Evolutionary conservation across 1,284 basidiomycete genomes (phyloP), one percentile per base, ranked within the genome.

Genomic region (Leccinum fuscescens): DNA sequence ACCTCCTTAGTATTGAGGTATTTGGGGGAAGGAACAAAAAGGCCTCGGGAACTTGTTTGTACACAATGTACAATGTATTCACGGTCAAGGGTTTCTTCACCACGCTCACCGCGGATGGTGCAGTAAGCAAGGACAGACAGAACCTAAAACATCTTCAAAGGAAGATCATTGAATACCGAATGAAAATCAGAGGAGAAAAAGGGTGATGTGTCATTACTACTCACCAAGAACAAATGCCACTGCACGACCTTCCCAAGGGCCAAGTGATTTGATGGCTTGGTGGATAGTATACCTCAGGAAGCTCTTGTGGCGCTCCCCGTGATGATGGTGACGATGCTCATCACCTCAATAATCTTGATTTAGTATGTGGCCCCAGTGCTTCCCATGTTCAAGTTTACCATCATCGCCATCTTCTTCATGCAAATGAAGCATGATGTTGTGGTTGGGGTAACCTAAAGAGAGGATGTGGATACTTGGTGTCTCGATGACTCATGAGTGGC

Each of bases 191-290:
- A 7, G 1, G 35, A 8, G 12, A 50, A 46, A 51, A 42, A 49
- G 2, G 2, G 2, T 15, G 0, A 55, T 35, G 1, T 6, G 3
- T 6, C 3, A 50, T 29, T 66, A 73, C 84, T 66, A 73, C 84
- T 66, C 63, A 89, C 90, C 90, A 17, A 92, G 80, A 60, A 92
- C 89, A 62, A 92, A 92, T 5, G 90, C 86, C 15, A 92, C 85
- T 11, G 85, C 83, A 56, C 89, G 80, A 55, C 88, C 88, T 74
- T 92, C 90, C 89, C 89, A 92, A 20, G 84, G 83, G 15, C 89
- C 88, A 12, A 92, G 81, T 4, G 81, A 74, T 77, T 84, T 83
- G 58, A 92, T 75, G 2, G 89, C 86, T 59, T 76, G 75, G 67
- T 86, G 82, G 60, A 92, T 75, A 81, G 64, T 79, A 89, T 88